Evolutionary conservation across 495 filamentous ascomycete species (phyloP).

Genomic region (Sordaria brevicollis): DNA sequence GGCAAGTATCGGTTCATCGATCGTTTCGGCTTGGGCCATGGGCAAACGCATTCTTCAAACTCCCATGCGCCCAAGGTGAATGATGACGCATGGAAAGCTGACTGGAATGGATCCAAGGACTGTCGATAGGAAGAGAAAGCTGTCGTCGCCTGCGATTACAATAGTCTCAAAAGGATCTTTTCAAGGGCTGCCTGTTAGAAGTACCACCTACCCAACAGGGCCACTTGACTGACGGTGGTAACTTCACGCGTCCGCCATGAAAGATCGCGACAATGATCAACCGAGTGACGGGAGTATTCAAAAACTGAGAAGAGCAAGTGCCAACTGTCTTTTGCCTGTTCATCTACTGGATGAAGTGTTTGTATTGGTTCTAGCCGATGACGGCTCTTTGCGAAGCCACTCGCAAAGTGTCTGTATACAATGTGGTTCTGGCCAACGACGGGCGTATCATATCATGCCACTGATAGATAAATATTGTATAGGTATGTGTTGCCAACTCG

Average conservation of each 20-base stretch:
- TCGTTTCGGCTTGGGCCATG: too few species aligned
- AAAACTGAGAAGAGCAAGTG: not conserved
- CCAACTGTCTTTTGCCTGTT: not conserved
- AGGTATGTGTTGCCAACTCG: not conserved
- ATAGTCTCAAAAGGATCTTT: not conserved
- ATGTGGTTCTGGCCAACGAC: too few species aligned
- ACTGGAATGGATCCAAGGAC: not conserved
- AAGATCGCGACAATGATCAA: not conserved
- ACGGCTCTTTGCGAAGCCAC: too few species aligned
- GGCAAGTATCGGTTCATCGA: not conserved
- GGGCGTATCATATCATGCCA: too few species aligned
- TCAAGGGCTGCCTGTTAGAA: not conserved
- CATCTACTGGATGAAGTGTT: too few species aligned
- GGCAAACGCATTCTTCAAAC: not conserved
- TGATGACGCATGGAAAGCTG: not conserved
- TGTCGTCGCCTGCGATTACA: not conserved
- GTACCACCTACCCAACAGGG: not conserved
- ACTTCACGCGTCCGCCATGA: not conserved
- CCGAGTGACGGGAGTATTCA: too few species aligned
- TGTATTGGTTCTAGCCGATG: too few species aligned
- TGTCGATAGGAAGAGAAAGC: not conserved
- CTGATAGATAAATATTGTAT: not conserved
- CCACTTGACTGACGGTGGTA: not conserved
- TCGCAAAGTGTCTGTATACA: too few species aligned
- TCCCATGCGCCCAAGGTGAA: not conserved